Conservation (phyloP, 345 rosid genomes). For the Sisymbrium irio region DNA sequence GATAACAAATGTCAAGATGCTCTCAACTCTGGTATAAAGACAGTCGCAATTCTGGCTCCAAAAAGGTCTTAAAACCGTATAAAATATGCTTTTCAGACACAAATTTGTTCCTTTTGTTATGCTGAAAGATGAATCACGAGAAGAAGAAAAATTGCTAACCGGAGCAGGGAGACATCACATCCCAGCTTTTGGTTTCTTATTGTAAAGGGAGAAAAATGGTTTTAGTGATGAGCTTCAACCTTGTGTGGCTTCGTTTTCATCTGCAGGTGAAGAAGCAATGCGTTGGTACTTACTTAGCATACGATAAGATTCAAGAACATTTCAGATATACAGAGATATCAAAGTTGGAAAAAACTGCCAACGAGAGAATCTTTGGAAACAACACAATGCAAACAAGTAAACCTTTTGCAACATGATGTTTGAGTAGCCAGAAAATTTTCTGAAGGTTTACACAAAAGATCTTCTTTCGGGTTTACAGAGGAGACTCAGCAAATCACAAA, state of each 20-base stretch:
- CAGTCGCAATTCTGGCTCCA: not conserved
- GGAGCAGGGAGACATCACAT: not conserved
- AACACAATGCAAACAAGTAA: conserved; percentile 5
- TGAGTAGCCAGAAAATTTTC: not conserved
- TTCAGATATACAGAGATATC: not conserved
- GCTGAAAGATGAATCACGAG: conserved; percentile 23
- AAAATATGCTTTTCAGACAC: not conserved
- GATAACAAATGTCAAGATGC: not conserved
- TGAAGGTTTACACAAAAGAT: not conserved
- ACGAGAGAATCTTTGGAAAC: not conserved
- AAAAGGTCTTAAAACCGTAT: not conserved
- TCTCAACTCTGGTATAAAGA: not conserved
- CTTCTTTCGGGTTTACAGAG: not conserved
- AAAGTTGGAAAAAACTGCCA: not conserved
- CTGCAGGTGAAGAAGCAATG: conserved; percentile 15
- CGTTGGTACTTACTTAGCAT: not conserved
- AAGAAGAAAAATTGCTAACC: not conserved
- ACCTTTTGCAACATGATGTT: not conserved
- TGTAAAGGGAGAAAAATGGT: conserved; percentile 9
- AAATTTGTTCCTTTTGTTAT: not conserved
- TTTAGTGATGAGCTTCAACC: conserved; percentile 28
- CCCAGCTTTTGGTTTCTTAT: conserved; percentile 28
- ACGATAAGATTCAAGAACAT: not conserved
- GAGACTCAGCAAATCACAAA: not conserved
- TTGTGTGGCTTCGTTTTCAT: conserved; percentile 1